Evolutionary conservation across 192 early-diverging fungal genomes (phyloP), one percentile per base, ranked within the genome.

Genomic region (Piromyces finnis): DNA sequence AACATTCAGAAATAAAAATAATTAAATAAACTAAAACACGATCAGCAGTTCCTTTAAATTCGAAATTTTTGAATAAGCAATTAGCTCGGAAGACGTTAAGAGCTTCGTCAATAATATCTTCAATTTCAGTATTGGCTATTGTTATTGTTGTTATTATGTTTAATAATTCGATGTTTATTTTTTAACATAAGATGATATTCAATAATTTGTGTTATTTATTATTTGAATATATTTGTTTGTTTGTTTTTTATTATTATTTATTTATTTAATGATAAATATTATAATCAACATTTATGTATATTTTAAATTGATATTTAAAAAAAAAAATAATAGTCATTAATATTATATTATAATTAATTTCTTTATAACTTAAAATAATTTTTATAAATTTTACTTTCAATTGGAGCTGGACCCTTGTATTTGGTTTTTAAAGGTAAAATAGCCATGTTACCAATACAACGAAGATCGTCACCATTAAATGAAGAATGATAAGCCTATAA

Each of bases 41-140:
- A 88, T 99, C 98, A 78, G 89, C 94, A 77, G 85, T 84, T 36
- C 97, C 98, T 84, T 98, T 95, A 85, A 99, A 95, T 83, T 99
- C 97, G 91, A 99, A 99, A 90, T 99, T 99, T 80, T 95, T 91
- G 90, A 98, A 99, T 78, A 98, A 89, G 83, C 94, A 93, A 86
- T 99, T 99, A 80, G 97, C 95, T 30, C 96, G 91, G 90, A 96
- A 99, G 79, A 98, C 84, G 81, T 91, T 92, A 77, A 99, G 83
- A 36, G 98, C 94, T 84, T 99, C 98, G 82, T 98, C 96, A 81
- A 99, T 90, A 32, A 94, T 93, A 86, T 99, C 98, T 68, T 95
- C 91, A 6, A 84, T 85, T 78, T 83, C 81, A 12, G 84, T 36
- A 32, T 92, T 91, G 79, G 89, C 90, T 89, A 30, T 78, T 80